Conservation (phyloP, 306 rosid genomes). For the Citrullus amarus region DNA sequence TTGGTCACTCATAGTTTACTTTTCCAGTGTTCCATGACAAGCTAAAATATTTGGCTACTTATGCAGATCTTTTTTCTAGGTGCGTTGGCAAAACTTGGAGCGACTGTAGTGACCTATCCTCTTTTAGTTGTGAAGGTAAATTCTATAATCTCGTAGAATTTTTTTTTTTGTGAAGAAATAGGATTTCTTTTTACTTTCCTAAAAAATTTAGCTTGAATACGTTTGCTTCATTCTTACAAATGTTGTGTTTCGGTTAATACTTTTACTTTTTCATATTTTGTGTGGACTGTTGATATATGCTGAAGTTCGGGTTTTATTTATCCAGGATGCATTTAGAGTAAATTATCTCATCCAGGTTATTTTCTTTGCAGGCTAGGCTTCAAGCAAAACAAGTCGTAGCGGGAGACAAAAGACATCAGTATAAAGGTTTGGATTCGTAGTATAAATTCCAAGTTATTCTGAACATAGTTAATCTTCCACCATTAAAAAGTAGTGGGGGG, state of each 20-base stretch:
- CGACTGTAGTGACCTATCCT: constrained; percentile 88
- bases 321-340: not conserved
- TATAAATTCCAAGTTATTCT: not conserved
- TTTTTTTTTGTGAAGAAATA: not conserved
- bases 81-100: constrained; percentile 94
- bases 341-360: not conserved
- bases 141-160: not conserved
- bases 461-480: constrained; percentile 10
- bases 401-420: constrained; percentile 64
- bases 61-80: constrained; percentile 78
- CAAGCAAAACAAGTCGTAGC: constrained; percentile 64
- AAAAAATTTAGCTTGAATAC: not conserved
- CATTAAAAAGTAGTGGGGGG: not conserved
- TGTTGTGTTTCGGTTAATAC: not conserved
- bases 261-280: not conserved
- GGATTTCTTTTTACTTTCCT: not conserved
- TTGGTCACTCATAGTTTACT: not conserved
- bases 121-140: constrained; percentile 88
- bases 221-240: not conserved
- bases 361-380: constrained; percentile 65
- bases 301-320: not conserved
- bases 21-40: not conserved
- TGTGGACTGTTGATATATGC: not conserved
- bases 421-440: constrained; percentile 46
- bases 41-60: constrained; percentile 23